A percentile compares a stretch with the other conserved stretches of the same genome.
Evolutionary conservation across 1,284 basidiomycete species (phyloP).

Genomic region (Microbotryum intermedium): DNA sequence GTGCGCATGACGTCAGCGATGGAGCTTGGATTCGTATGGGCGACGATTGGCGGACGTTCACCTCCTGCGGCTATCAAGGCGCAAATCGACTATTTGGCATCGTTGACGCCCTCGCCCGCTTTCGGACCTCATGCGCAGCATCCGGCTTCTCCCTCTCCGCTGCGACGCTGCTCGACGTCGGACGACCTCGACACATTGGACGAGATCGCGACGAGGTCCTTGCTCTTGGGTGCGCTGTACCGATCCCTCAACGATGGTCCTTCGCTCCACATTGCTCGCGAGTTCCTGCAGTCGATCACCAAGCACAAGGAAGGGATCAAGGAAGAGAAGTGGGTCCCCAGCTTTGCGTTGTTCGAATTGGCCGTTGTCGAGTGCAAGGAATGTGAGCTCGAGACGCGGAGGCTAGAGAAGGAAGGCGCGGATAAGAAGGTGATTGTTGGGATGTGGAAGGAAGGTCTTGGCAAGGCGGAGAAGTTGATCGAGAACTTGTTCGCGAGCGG

Average conservation of each 20-base stretch:
- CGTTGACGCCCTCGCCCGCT: constrained; percentile 12
- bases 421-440: not conserved
- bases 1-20: constrained; percentile 26
- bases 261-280: constrained; percentile 2
- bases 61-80: not conserved
- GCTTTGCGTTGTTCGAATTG: constrained; percentile 22
- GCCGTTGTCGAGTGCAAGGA: constrained; percentile 20
- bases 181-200: constrained; percentile 30
- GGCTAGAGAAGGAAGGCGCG: not conserved
- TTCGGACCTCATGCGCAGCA: not conserved
- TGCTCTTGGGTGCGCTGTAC: constrained; percentile 31
- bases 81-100: constrained; percentile 20
- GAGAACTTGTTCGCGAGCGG: constrained; percentile 9
- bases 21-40: constrained; percentile 30
- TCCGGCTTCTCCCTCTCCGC: not conserved
- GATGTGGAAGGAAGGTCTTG: constrained; percentile 18
- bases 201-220: constrained; percentile 27
- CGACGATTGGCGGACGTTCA: constrained; percentile 10
- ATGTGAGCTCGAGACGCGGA: constrained; percentile 13
- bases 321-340: constrained; percentile 25
- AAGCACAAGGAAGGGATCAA: not conserved
- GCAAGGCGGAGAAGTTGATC: constrained; percentile 17
- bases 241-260: constrained; percentile 9
- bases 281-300: constrained; percentile 17
- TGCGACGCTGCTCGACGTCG: not conserved